Evolutionary conservation across 2,329 filamentous ascomycete species (phyloP).

Genomic region (Chaetothyriales sp.): DNA sequence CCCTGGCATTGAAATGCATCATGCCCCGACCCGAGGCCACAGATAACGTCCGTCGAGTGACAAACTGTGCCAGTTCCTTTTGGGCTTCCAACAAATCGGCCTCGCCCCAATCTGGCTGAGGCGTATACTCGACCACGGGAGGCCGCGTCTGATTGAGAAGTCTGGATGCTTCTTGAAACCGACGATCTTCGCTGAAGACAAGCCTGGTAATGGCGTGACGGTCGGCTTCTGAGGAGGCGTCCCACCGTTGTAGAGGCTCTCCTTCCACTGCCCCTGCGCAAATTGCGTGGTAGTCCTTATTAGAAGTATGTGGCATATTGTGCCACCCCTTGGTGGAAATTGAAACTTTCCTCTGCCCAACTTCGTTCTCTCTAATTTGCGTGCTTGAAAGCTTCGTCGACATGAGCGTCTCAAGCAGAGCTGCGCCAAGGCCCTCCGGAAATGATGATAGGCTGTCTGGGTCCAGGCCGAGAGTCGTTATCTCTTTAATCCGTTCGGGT

Average conservation of each 20-base stretch:
- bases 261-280: conserved; percentile 41
- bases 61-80: conserved; percentile 73
- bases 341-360: conserved; percentile 47
- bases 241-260: conserved; percentile 44
- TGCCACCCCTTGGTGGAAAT: conserved; percentile 25
- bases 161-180: conserved; percentile 70
- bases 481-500: neutral
- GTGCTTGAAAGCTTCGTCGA: conserved; percentile 57
- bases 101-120: conserved; percentile 67
- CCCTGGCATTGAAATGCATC: conserved; percentile 73
- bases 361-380: neutral
- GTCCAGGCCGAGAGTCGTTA: neutral
- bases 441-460: neutral
- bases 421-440: conserved; percentile 57
- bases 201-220: conserved; percentile 69
- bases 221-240: conserved; percentile 72
- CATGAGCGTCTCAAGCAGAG: conserved; percentile 59
- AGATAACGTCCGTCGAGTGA: conserved; percentile 76
- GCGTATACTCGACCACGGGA: conserved; percentile 62
- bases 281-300: conserved; percentile 65
- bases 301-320: conserved; percentile 41
- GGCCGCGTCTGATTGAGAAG: conserved; percentile 76
- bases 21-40: conserved; percentile 78
- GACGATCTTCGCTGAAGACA: conserved; percentile 82
- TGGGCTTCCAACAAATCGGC: conserved; percentile 81